Base-by-base conservation (phyloP, 1,284 basidiomycete species). In the Tilletia walkeri region DNA sequence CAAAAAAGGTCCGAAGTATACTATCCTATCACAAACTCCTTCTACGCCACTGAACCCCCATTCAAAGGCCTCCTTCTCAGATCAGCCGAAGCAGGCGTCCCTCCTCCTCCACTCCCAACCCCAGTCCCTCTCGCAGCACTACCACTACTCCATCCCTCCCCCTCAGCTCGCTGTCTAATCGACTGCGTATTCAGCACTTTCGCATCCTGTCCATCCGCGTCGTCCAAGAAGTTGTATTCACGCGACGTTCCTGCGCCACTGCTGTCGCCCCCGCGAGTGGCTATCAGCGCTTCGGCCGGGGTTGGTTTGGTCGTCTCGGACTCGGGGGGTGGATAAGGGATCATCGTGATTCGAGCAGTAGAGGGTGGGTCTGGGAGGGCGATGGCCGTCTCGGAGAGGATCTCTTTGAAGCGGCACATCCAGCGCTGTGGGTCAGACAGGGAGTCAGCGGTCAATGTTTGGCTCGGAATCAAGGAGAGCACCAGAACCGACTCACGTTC, bases 321-420 rank as follows among this genome's bases (percentile, higher is more conserved):
- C 34, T 73, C 70, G 48, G 74, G 74, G 5, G 71, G 67, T 20
- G 76, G 76, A 67, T 65, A 77, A 0, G 76, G 76, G 1, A 75
- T 70, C 18, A 49, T 69, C 18, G 73, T 71, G 47, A 75, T 68
- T 65, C 71, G 69, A 63, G 66, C 73, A 56, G 69, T 59, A 1
- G 66, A 16, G n/a, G 65, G 54, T 18, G 70, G 68, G 34, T 71
- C 84, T 94, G 92, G 86, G 61, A 67, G 68, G 53, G 30, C 56
- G 47, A 59, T 50, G n/a, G 39, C 36, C 14, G 39, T 45, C 10
- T 53, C 20, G n/a, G 20, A 39, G n/a, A 56, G 50, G 6, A 67
- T 45, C 41, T 68, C 39, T 39, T 66, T 56, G 39, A 54, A 48
- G n/a, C 41, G 47, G 34, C 30, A 54, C 30, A 24, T 36, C 49